phyloP scores from a whole-genome alignment of 331 rosid genomes.

The Arachis monticola region DNA sequence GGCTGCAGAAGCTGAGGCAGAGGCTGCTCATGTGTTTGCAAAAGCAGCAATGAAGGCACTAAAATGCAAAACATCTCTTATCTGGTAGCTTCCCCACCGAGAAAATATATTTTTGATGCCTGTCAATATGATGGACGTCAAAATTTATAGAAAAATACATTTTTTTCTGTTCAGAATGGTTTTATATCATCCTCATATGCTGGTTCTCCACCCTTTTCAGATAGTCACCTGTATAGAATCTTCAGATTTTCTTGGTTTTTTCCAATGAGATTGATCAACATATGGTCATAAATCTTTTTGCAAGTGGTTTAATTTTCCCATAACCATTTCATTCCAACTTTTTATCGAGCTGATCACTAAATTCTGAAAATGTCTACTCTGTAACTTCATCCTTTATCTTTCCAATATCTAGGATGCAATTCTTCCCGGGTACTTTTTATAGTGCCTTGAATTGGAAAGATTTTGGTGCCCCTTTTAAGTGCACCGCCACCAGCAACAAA shows the following conservation, averaged over 20 bases:
- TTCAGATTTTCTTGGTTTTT: constrained; percentile 21
- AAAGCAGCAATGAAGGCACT: constrained; percentile 86
- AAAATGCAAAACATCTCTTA: constrained; percentile 63
- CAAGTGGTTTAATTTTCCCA: constrained; percentile 6
- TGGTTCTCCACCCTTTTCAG: constrained; percentile 4
- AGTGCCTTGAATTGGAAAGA: background rate
- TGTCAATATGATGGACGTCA: background rate
- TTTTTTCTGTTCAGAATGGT: constrained; percentile 10
- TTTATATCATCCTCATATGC: constrained; percentile 18
- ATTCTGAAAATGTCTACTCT: constrained; percentile 16
- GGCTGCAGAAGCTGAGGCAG: constrained; percentile 93
- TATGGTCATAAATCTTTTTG: constrained; percentile 8
- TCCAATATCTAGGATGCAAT: background rate
- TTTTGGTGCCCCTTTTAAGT: background rate
- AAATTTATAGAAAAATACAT: background rate
- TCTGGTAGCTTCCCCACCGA: constrained; percentile 52
- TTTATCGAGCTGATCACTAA: constrained; percentile 13
- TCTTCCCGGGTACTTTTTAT: background rate
- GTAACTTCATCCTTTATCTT: constrained; percentile 15
- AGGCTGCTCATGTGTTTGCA: constrained; percentile 89
- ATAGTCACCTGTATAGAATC: constrained; percentile 22
- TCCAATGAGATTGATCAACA: constrained; percentile 21
- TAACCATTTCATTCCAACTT: constrained; percentile 17
- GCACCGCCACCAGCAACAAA: background rate
- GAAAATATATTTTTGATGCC: constrained; percentile 21